phyloP scores from a whole-genome alignment of 163 green algal species.

The Botryococcus braunii region DNA sequence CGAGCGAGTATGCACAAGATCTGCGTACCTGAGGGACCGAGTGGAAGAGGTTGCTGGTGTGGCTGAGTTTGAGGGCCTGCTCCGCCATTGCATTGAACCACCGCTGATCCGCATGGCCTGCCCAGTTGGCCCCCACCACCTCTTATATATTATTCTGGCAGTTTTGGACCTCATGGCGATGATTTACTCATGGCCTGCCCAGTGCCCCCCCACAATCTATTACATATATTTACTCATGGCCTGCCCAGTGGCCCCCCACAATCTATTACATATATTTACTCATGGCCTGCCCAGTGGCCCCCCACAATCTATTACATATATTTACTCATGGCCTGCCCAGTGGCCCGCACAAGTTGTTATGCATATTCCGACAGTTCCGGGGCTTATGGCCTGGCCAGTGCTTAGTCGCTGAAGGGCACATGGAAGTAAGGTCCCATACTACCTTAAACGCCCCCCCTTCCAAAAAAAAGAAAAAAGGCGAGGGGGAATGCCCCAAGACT shows the following conservation, averaged over 20 bases:
- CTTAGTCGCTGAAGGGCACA: no score
- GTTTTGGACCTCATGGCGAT: background rate
- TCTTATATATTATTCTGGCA: background rate
- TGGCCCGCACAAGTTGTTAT: background rate
- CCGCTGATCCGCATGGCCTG: slow-evolving; percentile 64
- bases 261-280: background rate
- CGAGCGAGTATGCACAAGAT: no score
- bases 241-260: background rate
- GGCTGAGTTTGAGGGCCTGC: slow-evolving; percentile 72
- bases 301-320: slow-evolving; percentile 1
- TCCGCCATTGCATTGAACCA: slow-evolving; percentile 77
- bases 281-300: background rate
- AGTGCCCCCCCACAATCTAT: background rate
- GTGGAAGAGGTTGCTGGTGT: slow-evolving; percentile 97
- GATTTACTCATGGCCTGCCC: background rate
- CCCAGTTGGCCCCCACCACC: background rate
- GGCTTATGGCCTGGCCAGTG: background rate
- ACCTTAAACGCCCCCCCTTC: no score
- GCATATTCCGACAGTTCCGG: no score
- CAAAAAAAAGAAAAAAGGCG: no score
- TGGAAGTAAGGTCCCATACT: no score
- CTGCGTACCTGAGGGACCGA: slow-evolving; percentile 72
- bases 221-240: background rate
- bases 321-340: background rate
- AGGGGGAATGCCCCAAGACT: no score